Evolutionary conservation across 2,329 filamentous ascomycete species (phyloP), one percentile per base, ranked within the genome.

Genomic region (Exserohilum turcica): DNA sequence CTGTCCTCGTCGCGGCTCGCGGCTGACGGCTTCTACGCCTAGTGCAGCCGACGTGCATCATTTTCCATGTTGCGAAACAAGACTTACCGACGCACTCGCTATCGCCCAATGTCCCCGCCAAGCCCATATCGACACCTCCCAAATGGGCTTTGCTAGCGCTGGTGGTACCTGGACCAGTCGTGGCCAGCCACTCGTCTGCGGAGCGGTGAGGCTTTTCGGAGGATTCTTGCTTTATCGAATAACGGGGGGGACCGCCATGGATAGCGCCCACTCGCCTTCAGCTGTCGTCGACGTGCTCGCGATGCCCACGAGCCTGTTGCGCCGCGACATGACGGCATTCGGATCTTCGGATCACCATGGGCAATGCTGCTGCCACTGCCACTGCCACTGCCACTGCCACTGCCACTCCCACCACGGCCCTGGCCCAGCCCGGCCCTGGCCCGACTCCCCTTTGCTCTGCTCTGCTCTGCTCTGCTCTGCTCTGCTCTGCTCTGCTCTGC

Each of bases 21-120:
- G 62, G 64, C 56, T 59, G 31, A 44, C 64, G 64, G 64, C 52
- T 52, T 52, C 53, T 56, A 51, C 33, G 48, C 40, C 56, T 65
- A 67, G 64, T 56, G 64, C 42, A 52, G 52, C 60, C 59, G 61
- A 60, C 45, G 44, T 55, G 51, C 43, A 54, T 56, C 43, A 40
- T 57, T 48, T 27, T 58, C 48, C 54, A 32, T 47, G 53, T 37
- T 43, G 46, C 60, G 52, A 48, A 49, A 50, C 49, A 47, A 49
- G 32, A 40, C 24, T 40, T 56, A 53, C 56, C 59, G 61, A 61
- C 33, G 51, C 37, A 52, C 37, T 49, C 31, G 42, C 49, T 54
- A 54, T 56, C 43, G 55, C 56, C 61, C 63, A 65, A 59, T 61
- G 46, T 57, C 49, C 43, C 38, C 58, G 64, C 64, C 61, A 65